These are phyloP conservation scores for Pythium rhizo-oryzae DNA, from an alignment of 352 stramenopile genomes.

Conservation along the genomic window DNA sequence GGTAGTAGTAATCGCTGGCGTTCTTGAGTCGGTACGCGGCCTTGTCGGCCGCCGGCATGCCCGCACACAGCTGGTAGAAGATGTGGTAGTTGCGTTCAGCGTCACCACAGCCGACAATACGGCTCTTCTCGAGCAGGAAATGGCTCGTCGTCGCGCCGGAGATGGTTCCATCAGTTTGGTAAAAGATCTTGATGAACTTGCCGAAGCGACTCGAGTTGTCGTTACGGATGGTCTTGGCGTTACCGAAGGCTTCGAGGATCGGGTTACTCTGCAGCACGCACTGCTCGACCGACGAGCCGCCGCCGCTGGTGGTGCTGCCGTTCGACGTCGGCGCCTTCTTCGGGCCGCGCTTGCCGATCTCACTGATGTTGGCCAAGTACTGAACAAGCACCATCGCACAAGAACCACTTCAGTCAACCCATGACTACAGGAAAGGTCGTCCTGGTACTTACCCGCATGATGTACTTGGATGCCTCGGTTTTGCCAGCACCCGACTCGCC, in stretches of 20 bases:
- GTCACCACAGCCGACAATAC: conserved; percentile 93
- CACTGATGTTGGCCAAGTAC: conserved; percentile 91
- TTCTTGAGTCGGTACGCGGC: conserved; percentile 80
- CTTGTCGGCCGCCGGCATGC: conserved; percentile 69
- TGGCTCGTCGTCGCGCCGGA: conserved; percentile 94
- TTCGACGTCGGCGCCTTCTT: conserved; percentile 64
- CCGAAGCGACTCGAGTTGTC: conserved; percentile 97
- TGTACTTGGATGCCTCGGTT: conserved; percentile 91
- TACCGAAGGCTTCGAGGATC: conserved; percentile 92
- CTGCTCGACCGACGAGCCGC: conserved; percentile 82
- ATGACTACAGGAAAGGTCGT: not conserved
- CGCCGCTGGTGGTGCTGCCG: conserved; percentile 15
- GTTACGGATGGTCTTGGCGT: conserved; percentile 95
- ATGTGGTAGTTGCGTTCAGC: conserved; percentile 99
- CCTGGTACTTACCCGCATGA: conserved; percentile 75
- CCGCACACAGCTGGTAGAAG: conserved; percentile 97
- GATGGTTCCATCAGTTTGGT: conserved; percentile 91
- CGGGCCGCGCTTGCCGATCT: conserved; percentile 79
- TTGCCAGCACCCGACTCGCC: conserved; percentile 89
- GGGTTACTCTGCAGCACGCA: conserved; percentile 94
- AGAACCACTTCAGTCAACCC: not conserved
- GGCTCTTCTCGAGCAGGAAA: conserved; percentile 98
- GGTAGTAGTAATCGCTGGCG: conserved; percentile 91
- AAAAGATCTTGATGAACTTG: conserved; percentile 97
- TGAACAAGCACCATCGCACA: conserved; percentile 27